Base-by-base conservation (phyloP, 371 early-diverging fungal species). In the Parasitella parasitica region DNA sequence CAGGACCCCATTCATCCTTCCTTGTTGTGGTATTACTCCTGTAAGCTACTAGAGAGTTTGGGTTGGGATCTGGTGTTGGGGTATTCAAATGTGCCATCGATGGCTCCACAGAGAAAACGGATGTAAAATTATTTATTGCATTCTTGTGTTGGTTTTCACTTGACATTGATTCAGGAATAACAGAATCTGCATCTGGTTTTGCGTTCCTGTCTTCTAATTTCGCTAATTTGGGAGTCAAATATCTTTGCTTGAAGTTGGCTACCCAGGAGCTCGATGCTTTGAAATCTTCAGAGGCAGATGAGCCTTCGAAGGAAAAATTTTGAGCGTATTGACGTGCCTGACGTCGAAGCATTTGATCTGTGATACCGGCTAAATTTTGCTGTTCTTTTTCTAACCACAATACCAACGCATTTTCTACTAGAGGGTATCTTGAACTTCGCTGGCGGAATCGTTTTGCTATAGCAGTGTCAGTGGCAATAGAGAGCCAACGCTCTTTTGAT, bases 251-350 rank as follows among this genome's bases (percentile, higher is more conserved):
- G 16, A 66, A 66, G 11, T 66, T 66, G 7, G 57, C 22, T 3
- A 66, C 27, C 66, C 66, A 66, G 0, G 66, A 66, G 30, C 61
- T 61, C 4, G 66, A 66, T 18, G 66, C 66, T 22, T 66, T 66
- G 12, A 66, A 66, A 16, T 64, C 57, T 15, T 61, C 66, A 28
- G 39, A n/a, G 0, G 56, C 66, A 20, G 34, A 51, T 22, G 39
- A n/a, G 1, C 60, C 66, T 35, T 50, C 56, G 3, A 43, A 30
- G 12, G 56, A 26, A 37, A 43, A 66, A 2, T 27, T 36, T 38
- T 66, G 61, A 7, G 66, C 66, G 32, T 56, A 60, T 30, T 52
- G 27, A 8, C 66, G 61, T 22, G 66, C 66, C 32, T 61, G 55
- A 20, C 15, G 41, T 16, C 61, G 56, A 20, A 66, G 43, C 66